Percentiles rank a stretch among this genome's conserved stretches.
These are phyloP conservation scores for Calendula officinalis DNA, from an alignment of 129 eudicot genomes.

Conservation along the genomic window DNA sequence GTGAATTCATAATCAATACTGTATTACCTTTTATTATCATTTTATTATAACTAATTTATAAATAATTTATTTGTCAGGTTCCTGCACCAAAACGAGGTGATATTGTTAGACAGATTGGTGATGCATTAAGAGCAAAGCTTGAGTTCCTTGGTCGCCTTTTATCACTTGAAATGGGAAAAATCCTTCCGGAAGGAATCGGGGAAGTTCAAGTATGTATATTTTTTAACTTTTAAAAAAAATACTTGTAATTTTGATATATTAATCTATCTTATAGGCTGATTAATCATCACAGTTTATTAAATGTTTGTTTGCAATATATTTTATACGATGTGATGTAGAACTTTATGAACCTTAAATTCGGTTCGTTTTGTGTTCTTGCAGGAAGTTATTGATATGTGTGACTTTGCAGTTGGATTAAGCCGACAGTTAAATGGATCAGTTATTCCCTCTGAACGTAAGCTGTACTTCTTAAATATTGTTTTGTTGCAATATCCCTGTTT, in stretches of 20 bases:
- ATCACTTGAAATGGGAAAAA: constrained; percentile 97
- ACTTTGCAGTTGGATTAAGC: constrained; percentile 98
- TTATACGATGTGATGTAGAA: not conserved
- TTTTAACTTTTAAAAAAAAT: not conserved
- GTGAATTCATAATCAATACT: constrained; percentile 5
- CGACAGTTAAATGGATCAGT: constrained; percentile 92
- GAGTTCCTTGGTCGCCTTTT: constrained; percentile 85
- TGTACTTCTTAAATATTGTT: not conserved
- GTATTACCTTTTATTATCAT: not conserved
- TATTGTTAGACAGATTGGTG: constrained; percentile 95
- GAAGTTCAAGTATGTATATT: constrained; percentile 86
- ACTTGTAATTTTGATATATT: constrained; percentile 3
- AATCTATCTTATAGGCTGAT: not conserved
- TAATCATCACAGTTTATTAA: not conserved
- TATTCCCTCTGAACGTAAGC: constrained; percentile 94
- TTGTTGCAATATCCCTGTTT: constrained; percentile 14
- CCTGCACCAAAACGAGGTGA: constrained; percentile 99
- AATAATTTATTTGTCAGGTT: constrained; percentile 40
- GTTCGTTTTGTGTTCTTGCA: constrained; percentile 32
- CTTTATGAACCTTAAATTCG: constrained; percentile 5
- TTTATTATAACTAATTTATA: not conserved
- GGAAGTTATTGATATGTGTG: constrained; percentile 99
- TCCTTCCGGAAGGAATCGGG: constrained; percentile 97
- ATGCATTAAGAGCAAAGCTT: constrained; percentile 82
- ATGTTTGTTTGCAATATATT: not conserved